Percentiles rank a stretch among this genome's conserved stretches.
phyloP scores from a whole-genome alignment of 2,329 filamentous ascomycete species.

The Trichoderma sp. region DNA sequence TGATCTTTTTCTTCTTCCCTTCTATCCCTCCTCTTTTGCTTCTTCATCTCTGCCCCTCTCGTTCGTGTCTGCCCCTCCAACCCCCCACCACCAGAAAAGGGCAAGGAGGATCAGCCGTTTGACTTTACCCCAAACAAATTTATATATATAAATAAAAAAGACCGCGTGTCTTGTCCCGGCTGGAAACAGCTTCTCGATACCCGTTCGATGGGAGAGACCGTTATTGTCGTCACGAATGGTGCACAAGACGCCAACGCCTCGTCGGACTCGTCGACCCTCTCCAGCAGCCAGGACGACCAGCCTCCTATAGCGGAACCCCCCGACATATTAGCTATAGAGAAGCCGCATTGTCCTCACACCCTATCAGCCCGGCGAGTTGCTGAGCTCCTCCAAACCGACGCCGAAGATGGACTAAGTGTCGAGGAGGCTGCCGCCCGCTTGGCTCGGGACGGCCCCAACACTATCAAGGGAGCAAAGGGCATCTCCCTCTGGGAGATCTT shows the following conservation, averaged over 20 bases:
- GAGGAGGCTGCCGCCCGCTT: conserved; percentile 64
- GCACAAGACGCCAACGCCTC: conserved; percentile 39
- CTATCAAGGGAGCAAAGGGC: conserved; percentile 67
- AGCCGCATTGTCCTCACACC: conserved; percentile 36
- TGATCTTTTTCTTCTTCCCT: not conserved
- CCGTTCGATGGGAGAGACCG: conserved; percentile 44
- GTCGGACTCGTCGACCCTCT: conserved; percentile 38
- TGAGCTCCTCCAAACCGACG: conserved; percentile 40
- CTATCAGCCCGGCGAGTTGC: conserved; percentile 37
- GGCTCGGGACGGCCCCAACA: conserved; percentile 64
- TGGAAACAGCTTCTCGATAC: conserved; percentile 27
- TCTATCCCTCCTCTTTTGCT: not conserved
- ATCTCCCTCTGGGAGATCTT: conserved; percentile 73
- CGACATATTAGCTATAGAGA: conserved; percentile 36
- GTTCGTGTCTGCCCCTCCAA: not conserved
- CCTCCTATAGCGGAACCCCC: conserved; percentile 40
- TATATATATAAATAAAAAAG: not conserved
- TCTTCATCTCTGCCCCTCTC: not conserved
- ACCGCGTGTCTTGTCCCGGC: not conserved
- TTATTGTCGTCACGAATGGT: conserved; percentile 40
- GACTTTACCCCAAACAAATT: not conserved
- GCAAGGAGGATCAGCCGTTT: not conserved
- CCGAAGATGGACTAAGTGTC: conserved; percentile 59
- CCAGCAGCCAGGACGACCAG: conserved; percentile 37
- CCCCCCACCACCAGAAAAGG: not conserved